Evolutionary conservation across 164 flowering plant species (phyloP).

Genomic region (Malania oleifera): DNA sequence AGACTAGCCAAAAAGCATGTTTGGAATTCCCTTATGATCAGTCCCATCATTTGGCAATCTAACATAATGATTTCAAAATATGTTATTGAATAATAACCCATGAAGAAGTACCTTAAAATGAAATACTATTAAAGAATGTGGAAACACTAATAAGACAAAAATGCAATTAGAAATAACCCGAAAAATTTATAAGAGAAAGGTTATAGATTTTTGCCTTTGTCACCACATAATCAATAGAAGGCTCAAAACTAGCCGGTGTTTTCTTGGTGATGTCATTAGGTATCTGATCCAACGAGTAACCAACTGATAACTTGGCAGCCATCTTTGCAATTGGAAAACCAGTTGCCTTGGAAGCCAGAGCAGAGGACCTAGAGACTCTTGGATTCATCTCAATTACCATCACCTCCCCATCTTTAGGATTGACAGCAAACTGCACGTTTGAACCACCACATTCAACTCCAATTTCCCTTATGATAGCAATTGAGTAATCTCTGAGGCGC

Average conservation of each 20-base stretch:
- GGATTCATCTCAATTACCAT: slow-evolving; percentile 99
- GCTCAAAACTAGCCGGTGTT: slow-evolving; percentile 99
- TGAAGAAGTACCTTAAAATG: too few relatives aligned
- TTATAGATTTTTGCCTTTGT: slow-evolving; percentile 54
- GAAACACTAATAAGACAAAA: neutral
- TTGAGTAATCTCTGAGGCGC: slow-evolving; percentile 81
- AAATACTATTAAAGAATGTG: too few relatives aligned
- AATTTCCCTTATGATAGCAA: slow-evolving; percentile 90
- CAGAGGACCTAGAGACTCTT: slow-evolving; percentile 94
- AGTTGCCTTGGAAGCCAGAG: slow-evolving; percentile 96
- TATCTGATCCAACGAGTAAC: slow-evolving; percentile 87
- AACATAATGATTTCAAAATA: too few relatives aligned
- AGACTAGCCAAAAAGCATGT: too few relatives aligned
- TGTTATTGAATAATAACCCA: too few relatives aligned
- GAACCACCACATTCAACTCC: slow-evolving; percentile 99
- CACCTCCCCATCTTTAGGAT: slow-evolving; percentile 87
- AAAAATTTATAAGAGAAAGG: neutral
- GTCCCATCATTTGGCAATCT: too few relatives aligned
- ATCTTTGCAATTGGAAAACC: slow-evolving; percentile 98
- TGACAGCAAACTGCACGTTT: slow-evolving; percentile 95
- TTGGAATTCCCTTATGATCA: too few relatives aligned
- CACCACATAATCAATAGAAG: slow-evolving; percentile 96
- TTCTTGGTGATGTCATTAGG: slow-evolving; percentile 93
- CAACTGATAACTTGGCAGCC: slow-evolving; percentile 94
- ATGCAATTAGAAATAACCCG: neutral